phyloP scores from a whole-genome alignment of 768 basidiomycete species.

The Hypholoma fasciculare region DNA sequence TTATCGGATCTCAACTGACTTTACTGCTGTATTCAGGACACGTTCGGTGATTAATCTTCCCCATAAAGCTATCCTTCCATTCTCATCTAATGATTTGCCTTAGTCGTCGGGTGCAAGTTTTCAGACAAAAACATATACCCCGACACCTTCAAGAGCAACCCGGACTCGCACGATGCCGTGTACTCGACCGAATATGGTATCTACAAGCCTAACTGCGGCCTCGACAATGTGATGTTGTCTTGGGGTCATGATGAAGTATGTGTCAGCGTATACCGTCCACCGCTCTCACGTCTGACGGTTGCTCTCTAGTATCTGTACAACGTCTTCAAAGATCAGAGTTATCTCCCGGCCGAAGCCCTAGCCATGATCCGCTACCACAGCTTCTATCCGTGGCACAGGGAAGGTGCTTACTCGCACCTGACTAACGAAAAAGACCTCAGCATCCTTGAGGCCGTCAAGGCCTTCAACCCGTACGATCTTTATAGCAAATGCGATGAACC shows the following conservation, averaged over 20 bases:
- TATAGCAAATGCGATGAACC: constrained; percentile 87
- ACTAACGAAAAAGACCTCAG: constrained; percentile 68
- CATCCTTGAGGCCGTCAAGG: constrained; percentile 71
- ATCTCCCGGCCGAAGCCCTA: constrained; percentile 77
- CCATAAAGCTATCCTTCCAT: neutral
- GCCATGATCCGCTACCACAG: constrained; percentile 95
- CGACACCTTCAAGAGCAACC: constrained; percentile 74
- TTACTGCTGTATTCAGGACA: constrained; percentile 32
- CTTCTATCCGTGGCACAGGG: constrained; percentile 96
- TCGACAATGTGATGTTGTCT: constrained; percentile 85
- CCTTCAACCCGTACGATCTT: constrained; percentile 94
- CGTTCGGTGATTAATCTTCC: constrained; percentile 33
- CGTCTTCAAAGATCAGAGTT: constrained; percentile 80
- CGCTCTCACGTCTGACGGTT: constrained; percentile 4
- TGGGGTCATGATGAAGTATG: constrained; percentile 91
- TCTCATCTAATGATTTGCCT: no score
- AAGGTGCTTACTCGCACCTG: constrained; percentile 80
- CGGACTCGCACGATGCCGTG: constrained; percentile 61
- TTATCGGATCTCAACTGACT: constrained; percentile 8
- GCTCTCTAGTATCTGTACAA: constrained; percentile 72
- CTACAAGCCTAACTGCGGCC: constrained; percentile 76
- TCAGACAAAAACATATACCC: constrained; percentile 84
- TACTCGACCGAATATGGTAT: constrained; percentile 76
- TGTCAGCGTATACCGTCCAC: constrained; percentile 10
- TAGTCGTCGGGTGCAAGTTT: constrained; percentile 85